Conservation (phyloP, 2,329 filamentous ascomycete genomes). For the Aspergillus floridensis region DNA sequence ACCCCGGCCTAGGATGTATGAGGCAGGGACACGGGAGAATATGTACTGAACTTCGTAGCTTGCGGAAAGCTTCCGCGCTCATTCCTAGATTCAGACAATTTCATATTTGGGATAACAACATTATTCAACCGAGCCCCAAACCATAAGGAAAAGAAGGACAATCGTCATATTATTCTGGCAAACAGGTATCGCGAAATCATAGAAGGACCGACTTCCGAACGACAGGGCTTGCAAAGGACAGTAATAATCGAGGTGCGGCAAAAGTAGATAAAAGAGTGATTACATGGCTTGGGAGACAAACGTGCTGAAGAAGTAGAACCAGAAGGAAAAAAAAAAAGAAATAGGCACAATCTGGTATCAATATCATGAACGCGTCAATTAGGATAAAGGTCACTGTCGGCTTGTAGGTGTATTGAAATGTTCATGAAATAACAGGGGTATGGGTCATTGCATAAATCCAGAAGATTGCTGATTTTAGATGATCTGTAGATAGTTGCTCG, state of each 20-base stretch:
- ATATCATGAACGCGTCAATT: background rate
- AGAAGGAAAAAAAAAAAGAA: background rate
- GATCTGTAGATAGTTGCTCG: slow-evolving; percentile 65
- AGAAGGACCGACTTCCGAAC: background rate
- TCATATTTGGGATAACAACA: background rate
- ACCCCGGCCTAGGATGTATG: no score
- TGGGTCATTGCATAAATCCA: background rate
- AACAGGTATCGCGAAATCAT: background rate
- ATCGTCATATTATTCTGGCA: background rate
- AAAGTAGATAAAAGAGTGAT: background rate
- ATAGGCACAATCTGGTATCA: background rate
- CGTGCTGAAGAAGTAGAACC: background rate
- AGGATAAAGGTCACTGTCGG: background rate
- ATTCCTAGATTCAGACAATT: background rate
- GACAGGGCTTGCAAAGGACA: background rate
- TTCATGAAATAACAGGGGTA: background rate
- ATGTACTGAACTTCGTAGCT: background rate
- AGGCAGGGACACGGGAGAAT: no score
- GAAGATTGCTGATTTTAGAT: slow-evolving; percentile 39
- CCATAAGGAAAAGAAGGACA: background rate
- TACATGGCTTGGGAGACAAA: background rate
- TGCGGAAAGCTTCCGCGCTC: background rate
- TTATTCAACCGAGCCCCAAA: background rate
- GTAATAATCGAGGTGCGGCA: background rate
- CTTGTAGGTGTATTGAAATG: background rate